Base-by-base conservation (phyloP, 2,329 filamentous ascomycete species). In the Penicillium sp. region DNA sequence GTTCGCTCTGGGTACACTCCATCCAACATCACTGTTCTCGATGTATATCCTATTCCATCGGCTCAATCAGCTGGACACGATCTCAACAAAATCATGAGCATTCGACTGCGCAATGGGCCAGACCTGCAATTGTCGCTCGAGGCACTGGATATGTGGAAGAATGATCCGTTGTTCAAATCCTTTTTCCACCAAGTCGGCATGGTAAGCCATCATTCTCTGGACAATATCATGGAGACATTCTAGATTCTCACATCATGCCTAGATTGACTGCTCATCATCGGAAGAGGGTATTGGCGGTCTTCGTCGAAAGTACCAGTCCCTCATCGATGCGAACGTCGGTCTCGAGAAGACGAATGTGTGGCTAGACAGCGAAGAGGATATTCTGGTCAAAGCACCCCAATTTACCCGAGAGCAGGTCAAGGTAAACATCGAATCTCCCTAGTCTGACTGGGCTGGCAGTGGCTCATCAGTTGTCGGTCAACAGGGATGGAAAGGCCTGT, bases 1-100 rank as follows among this genome's bases (percentile, higher is more conserved):
- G 50, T 77, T 37, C 72, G 79, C 9, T 65, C 68, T 4, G 79
- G 79, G 6, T 81, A 81, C 63, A 76, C 75, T 0, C 60, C 61
- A 2, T 62, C 60, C 4, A 79, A 82, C 54, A 75, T 82, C 54
- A 81, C 78, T 1, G 78, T 82, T 10, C 75, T 81, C 3, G 79
- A 82, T 58, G 73, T 75, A 2, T 81, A 78, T 63, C 72, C 76
- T 2, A 76, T 81, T n/a, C 79, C 79, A 0, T 81, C 79, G 0
- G 69, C 77, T 0, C 78, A 81, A 51, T 81, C 79, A 0, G 79
- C 79, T 1, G 79, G 79, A 3, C 73, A 79, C 56, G 79, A 82
- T 44, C 67, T 81, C 13, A 82, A 81, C 66, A 82, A 82, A 67
- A 79, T 81, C 59, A 78, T 80, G 56, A 33, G 61, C 3, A 57